Evolutionary conservation across 176 grass and related monocot genomes (phyloP), one percentile per base, ranked within the genome.

Genomic region (Alopecurus myosuroides): DNA sequence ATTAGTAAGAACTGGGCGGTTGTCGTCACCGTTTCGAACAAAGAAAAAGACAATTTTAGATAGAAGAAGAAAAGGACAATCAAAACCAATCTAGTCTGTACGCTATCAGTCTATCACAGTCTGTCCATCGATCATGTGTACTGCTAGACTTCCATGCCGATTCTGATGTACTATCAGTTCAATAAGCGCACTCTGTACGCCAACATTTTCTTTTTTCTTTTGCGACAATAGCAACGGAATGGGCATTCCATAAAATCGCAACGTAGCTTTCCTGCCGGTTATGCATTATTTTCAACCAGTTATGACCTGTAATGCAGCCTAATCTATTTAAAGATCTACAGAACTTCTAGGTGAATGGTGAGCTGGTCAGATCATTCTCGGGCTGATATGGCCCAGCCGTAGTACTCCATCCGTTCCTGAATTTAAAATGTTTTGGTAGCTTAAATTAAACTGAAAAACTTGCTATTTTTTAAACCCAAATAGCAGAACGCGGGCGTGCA

Each of bases 301-400:
- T 66, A 18, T 20, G 9, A 66, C 58, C 5, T 62, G 58, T 11
- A 11, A 57, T 36, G 63, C 17, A 36, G 1, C 19, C 18, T 1
- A 67, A 31, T 31, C 31, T 35, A 36, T 89, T 93, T 93, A 60
- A 28, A n/a, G 58, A 30, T 62, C 12, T 62, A 62, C 58, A 62
- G 58, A 30, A 7, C 58, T 30, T 62, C 5, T 62, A 60, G 58
- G 26, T 62, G 58, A 29, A 29, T 15, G 58, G 5, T 62, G 58
- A 14, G 58, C 58, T 62, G 58, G 26, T 62, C 58, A 15, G 58
- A 62, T 29, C 26, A 30, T 62, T 4, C 13, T 6, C 58, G 14
- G 26, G 11, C 12, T 62, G 58, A 30, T n/a, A 58, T 26, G 58
- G 25, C 26, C 58, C 57, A 61, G 5, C 57, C 57, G 11, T 28